A percentile compares a stretch with the other conserved stretches of the same genome.
Conservation (phyloP, 1,284 basidiomycete species). For the Tylopilus sp. region DNA sequence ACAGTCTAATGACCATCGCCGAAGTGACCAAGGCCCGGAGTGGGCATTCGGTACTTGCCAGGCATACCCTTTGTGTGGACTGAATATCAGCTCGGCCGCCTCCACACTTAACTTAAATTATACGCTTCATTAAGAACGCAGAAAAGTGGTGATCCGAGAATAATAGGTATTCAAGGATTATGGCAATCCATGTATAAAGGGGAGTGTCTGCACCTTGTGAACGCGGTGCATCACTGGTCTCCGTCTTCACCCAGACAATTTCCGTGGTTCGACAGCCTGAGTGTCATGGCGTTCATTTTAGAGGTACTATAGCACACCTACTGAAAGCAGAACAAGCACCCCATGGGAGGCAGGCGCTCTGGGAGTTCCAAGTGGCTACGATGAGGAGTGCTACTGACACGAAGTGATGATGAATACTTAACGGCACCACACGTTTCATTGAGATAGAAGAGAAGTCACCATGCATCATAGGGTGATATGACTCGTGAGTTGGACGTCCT, state of each 20-base stretch:
- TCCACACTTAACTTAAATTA: too few species aligned
- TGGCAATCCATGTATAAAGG: constrained; percentile 11
- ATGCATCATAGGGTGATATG: constrained; percentile 18
- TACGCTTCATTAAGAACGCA: constrained; percentile 41
- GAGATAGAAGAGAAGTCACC: too few species aligned
- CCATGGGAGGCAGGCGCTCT: too few species aligned
- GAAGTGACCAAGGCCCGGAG: constrained; percentile 33
- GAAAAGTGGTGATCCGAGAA: constrained; percentile 98
- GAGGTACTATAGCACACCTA: not conserved
- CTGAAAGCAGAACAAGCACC: too few species aligned
- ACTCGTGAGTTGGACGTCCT: constrained; percentile 26
- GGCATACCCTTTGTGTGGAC: constrained; percentile 85
- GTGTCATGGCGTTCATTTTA: constrained; percentile 68
- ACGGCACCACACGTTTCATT: too few species aligned
- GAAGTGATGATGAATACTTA: too few species aligned
- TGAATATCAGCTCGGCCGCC: too few species aligned
- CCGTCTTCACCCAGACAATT: constrained; percentile 19
- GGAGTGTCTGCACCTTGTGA: constrained; percentile 92
- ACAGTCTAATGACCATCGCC: too few species aligned
- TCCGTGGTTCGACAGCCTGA: constrained; percentile 75
- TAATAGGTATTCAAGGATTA: constrained; percentile 64
- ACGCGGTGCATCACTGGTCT: constrained; percentile 37
- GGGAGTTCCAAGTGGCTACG: too few species aligned
- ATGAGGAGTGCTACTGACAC: too few species aligned
- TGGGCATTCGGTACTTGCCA: constrained; percentile 93